These are phyloP conservation scores for Kernera saxatilis DNA, from an alignment of 345 rosid genomes.

Conservation along the genomic window DNA sequence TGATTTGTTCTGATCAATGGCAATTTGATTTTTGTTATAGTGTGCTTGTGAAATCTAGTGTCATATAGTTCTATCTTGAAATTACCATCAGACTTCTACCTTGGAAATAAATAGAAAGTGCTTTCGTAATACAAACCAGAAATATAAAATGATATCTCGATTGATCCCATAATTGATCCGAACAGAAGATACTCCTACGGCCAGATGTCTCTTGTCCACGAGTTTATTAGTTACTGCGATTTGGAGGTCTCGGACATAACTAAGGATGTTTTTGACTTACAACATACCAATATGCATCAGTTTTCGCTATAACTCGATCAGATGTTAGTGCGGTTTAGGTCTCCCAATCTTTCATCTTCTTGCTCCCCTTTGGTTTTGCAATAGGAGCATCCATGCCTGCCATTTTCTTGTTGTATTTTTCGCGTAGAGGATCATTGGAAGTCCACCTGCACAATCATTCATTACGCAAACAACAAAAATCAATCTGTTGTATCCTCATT, in stretches of 20 bases:
- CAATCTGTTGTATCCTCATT: no score
- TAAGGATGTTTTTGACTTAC: background rate
- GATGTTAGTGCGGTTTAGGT: slow-evolving; percentile 9
- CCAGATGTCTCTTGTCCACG: background rate
- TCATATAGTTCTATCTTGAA: background rate
- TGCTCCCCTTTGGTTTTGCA: slow-evolving; percentile 68
- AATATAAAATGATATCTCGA: background rate
- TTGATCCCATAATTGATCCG: background rate
- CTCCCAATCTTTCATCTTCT: slow-evolving; percentile 76
- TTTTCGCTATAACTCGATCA: background rate
- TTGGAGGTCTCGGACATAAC: background rate
- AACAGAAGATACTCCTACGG: background rate
- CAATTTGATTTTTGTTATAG: background rate
- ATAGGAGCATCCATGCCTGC: slow-evolving; percentile 64
- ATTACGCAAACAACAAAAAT: no score
- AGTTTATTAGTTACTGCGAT: background rate
- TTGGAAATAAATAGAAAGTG: background rate
- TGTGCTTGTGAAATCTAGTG: background rate
- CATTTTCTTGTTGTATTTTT: slow-evolving; percentile 71
- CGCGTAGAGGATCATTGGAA: slow-evolving; percentile 60
- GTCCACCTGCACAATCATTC: slow-evolving; percentile 53
- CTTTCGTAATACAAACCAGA: background rate
- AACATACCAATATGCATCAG: background rate
- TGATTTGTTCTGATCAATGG: background rate
- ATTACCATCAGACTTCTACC: background rate